These are phyloP conservation scores for Hyaloperonospora arabidopsidis DNA, from an alignment of 352 stramenopile species.

Conservation along the genomic window DNA sequence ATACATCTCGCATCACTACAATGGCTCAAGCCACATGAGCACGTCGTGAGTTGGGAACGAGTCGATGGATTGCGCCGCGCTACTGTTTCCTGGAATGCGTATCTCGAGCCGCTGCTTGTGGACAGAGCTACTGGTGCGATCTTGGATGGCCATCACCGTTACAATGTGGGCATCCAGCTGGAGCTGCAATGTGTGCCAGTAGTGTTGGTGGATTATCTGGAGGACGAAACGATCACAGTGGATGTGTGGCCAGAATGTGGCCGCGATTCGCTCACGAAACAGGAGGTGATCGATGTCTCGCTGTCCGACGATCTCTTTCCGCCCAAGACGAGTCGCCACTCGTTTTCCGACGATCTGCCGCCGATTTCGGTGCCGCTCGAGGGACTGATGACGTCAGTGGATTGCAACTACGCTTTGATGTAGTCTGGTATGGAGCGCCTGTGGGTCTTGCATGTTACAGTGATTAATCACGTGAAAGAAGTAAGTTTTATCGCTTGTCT, in stretches of 20 bases:
- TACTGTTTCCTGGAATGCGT: constrained; percentile 70
- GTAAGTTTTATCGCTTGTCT: neutral
- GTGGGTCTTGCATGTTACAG: neutral
- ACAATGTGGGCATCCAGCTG: constrained; percentile 70
- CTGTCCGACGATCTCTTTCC: constrained; percentile 78
- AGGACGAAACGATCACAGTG: constrained; percentile 74
- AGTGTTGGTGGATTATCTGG: constrained; percentile 79
- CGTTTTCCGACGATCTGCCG: constrained; percentile 75
- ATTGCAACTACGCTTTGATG: constrained; percentile 28
- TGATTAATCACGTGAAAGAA: neutral
- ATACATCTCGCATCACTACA: constrained; percentile 51
- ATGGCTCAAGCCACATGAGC: constrained; percentile 81
- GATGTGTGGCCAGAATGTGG: constrained; percentile 83
- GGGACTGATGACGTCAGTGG: constrained; percentile 40
- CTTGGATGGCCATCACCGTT: constrained; percentile 78
- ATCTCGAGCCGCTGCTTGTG: constrained; percentile 78
- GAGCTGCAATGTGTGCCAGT: constrained; percentile 58
- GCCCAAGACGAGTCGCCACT: constrained; percentile 82
- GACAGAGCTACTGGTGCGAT: constrained; percentile 67
- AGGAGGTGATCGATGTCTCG: constrained; percentile 78
- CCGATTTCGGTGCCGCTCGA: constrained; percentile 74
- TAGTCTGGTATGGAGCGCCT: constrained; percentile 10
- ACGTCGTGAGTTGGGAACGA: constrained; percentile 79
- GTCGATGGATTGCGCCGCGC: constrained; percentile 73
- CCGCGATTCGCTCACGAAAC: constrained; percentile 71